These are phyloP conservation scores for Ambispora gerdemannii DNA, from an alignment of 192 early-diverging fungal genomes.

Conservation along the genomic window DNA sequence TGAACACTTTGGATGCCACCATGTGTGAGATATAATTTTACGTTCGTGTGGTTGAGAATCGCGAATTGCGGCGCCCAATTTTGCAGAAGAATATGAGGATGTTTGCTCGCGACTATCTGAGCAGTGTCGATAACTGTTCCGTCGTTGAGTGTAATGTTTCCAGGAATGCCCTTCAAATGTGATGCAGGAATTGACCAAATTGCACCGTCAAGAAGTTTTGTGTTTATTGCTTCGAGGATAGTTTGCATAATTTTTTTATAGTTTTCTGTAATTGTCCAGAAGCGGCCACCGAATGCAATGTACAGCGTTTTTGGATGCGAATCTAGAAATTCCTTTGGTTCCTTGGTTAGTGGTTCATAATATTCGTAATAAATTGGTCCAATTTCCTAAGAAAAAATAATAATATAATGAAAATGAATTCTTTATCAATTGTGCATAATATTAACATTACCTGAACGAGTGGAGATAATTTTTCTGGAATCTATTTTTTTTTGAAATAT, in stretches of 20 bases:
- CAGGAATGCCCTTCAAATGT: not conserved
- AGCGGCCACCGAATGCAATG: conserved; percentile 35
- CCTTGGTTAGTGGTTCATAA: conserved; percentile 14
- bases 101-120: not conserved
- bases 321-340: conserved; percentile 15
- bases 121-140: not conserved
- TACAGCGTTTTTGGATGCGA: conserved; percentile 29
- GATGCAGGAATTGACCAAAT: conserved; percentile 31
- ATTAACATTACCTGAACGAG: not conserved
- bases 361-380: conserved; percentile 37
- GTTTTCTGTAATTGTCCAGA: conserved; percentile 13
- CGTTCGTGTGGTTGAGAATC: conserved; percentile 32
- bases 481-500: not conserved
- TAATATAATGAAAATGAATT: not conserved
- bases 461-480: conserved; percentile 6
- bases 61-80: conserved; percentile 37
- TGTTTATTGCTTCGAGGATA: conserved; percentile 27
- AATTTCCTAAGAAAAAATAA: conserved; percentile 14
- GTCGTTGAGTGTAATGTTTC: not conserved
- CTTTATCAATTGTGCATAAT: not conserved
- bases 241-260: conserved; percentile 31
- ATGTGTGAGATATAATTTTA: conserved; percentile 33
- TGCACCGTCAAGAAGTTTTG: conserved; percentile 34
- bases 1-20: conserved; percentile 31
- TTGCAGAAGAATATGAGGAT: conserved; percentile 13